Percentiles rank a stretch among this genome's conserved stretches.
phyloP scores from a whole-genome alignment of 176 grass and related monocot species.

The Avena atlantica region DNA sequence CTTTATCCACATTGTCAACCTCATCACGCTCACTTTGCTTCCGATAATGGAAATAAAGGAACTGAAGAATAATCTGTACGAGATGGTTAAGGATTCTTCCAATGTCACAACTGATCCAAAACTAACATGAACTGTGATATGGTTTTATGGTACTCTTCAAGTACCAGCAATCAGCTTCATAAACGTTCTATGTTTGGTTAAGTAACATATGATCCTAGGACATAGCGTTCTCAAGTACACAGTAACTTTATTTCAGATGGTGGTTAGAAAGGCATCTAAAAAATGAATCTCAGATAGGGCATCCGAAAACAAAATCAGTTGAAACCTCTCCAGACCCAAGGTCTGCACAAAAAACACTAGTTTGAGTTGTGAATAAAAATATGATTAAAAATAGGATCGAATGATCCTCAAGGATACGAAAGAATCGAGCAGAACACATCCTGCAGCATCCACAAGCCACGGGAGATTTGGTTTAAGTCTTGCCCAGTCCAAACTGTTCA shows the following conservation, averaged over 20 bases:
- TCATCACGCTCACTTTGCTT: slow-evolving; percentile 37
- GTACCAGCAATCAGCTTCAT: neutral
- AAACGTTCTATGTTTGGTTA: slow-evolving; percentile 8
- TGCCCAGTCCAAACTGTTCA: slow-evolving; percentile 88
- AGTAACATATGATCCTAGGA: neutral
- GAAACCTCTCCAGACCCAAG: neutral
- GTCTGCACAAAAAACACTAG: neutral
- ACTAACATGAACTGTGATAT: neutral
- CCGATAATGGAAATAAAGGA: slow-evolving; percentile 60
- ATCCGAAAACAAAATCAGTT: slow-evolving; percentile 9
- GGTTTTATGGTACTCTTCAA: slow-evolving; percentile 22
- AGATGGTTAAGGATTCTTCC: slow-evolving; percentile 46
- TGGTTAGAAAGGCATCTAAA: neutral
- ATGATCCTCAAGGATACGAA: slow-evolving; percentile 83
- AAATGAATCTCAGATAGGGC: neutral
- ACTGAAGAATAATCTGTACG: slow-evolving; percentile 63
- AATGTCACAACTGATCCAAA: slow-evolving; percentile 3
- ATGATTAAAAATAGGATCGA: slow-evolving; percentile 17
- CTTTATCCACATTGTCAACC: slow-evolving; percentile 42
- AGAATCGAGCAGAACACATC: slow-evolving; percentile 85
- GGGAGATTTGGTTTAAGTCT: slow-evolving; percentile 86
- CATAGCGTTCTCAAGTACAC: neutral
- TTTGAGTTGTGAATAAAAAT: neutral
- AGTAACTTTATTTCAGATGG: neutral
- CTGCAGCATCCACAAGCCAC: slow-evolving; percentile 93